phyloP scores from a whole-genome alignment of 805 yeast species.

The Candida insectorum region DNA sequence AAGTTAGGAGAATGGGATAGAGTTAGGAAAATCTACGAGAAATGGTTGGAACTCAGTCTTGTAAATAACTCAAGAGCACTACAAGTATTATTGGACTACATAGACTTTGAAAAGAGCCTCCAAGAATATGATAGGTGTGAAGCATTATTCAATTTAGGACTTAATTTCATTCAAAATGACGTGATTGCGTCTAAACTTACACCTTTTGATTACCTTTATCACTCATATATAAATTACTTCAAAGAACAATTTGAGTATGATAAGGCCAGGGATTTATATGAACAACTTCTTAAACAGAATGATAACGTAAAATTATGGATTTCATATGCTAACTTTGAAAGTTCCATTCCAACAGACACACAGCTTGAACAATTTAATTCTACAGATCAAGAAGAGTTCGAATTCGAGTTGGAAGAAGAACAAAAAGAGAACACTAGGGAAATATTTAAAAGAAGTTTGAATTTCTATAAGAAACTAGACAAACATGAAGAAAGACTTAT shows the following conservation, averaged over 20 bases:
- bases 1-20: conserved; percentile 76
- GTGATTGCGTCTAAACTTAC: conserved; percentile 26
- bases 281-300: conserved; percentile 30
- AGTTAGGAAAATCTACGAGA: conserved; percentile 69
- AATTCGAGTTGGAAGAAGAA: conserved; percentile 46
- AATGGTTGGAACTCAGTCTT: conserved; percentile 45
- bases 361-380: conserved; percentile 45
- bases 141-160: conserved; percentile 58
- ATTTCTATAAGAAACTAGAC: conserved; percentile 31
- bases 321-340: conserved; percentile 67
- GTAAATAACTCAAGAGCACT: conserved; percentile 38
- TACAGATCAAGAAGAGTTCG: conserved; percentile 47
- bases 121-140: conserved; percentile 70
- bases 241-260: conserved; percentile 58
- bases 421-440: conserved; percentile 51
- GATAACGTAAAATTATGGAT: conserved; percentile 47
- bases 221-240: conserved; percentile 51
- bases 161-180: conserved; percentile 21
- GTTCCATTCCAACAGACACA: conserved; percentile 55
- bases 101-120: conserved; percentile 61
- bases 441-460: conserved; percentile 54
- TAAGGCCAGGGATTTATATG: conserved; percentile 50
- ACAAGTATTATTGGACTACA: conserved; percentile 46
- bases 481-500: conserved; percentile 42
- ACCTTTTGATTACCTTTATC: conserved; percentile 19